A percentile compares a stretch with the other conserved stretches of the same genome.
Evolutionary conservation across 306 rosid species (phyloP).

Genomic region (Cicer yamashitae): DNA sequence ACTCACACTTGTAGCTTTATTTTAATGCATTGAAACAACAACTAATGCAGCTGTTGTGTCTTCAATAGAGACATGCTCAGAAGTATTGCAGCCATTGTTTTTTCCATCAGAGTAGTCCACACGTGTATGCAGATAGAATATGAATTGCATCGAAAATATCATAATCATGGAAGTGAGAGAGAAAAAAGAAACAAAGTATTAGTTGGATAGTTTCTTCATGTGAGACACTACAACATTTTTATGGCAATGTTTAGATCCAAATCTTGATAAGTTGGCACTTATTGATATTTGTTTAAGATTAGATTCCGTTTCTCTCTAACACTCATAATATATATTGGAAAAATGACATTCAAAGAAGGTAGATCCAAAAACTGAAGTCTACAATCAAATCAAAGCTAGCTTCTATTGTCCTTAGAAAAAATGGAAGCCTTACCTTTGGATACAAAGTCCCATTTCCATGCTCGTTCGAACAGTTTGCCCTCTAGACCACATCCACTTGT

Average conservation of each 20-base stretch:
- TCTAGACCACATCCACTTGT: constrained; percentile 44
- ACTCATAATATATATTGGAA: constrained; percentile 26
- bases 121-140: constrained; percentile 14
- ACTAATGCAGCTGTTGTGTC: neutral
- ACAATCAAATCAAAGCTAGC: neutral
- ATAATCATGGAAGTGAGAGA: constrained; percentile 32
- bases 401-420: constrained; percentile 17
- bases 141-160: constrained; percentile 13
- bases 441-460: constrained; percentile 26
- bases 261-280: constrained; percentile 32
- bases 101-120: neutral
- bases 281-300: constrained; percentile 6
- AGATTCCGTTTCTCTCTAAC: constrained; percentile 42
- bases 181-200: constrained; percentile 14
- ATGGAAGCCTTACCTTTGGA: constrained; percentile 18
- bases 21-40: neutral
- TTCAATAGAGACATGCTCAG: constrained; percentile 24
- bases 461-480: constrained; percentile 45
- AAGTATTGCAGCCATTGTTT: constrained; percentile 21
- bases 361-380: constrained; percentile 24
- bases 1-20: constrained; percentile 15
- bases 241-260: constrained; percentile 42
- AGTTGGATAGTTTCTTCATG: constrained; percentile 36
- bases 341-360: constrained; percentile 6
- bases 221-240: constrained; percentile 34